Evolutionary conservation across 306 rosid genomes (phyloP), one percentile per base, ranked within the genome.

Genomic region (Ziziphus jujuba): DNA sequence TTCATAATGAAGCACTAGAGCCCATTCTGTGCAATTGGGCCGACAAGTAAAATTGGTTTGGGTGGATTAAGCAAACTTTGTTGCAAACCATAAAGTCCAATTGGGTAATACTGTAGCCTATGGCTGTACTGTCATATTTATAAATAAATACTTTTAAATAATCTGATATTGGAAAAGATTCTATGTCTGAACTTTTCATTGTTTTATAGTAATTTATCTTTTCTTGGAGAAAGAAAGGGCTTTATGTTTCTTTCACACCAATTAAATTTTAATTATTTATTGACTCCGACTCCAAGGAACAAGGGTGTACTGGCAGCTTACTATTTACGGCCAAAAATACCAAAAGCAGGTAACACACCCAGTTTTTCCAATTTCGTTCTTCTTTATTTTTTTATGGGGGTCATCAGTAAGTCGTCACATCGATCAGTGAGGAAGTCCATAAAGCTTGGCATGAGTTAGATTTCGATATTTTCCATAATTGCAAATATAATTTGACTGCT

Each of bases 341-440:
- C 25, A 40, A 48, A 64, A 71, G 66, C 69, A 31, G 53, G 21
- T 44, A 64, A 67, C 28, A 10, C 13, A 34, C 74, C 31, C 72
- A 57, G 74, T 72, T 16, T 63, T 75, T 68, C 61, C 47, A 11
- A 71, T 61, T 66, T 68, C 70, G 50, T 67, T 57, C 15, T 21
- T 3, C 64, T 15, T 44, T 76, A 49, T 6, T 2, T 13, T 59
- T 59, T 23, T 25, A 51, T 33, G 63, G 66, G 61, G 33, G 33
- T 28, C 33, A 28, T 69, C 82, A 75, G 73, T 74, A 59, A 81
- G 65, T 49, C 48, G 89, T 79, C 82, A 67, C 66, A 78, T 76
- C 88, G 40, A 45, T 50, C 48, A 28, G 21, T 15, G 14, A 31
- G 58, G 20, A 23, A 10, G 62, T 24, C 44, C 52, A 65, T 15